A percentile compares a stretch with the other conserved stretches of the same genome.
phyloP scores from a whole-genome alignment of 306 rosid species.

The Begonia peltatifolia region DNA sequence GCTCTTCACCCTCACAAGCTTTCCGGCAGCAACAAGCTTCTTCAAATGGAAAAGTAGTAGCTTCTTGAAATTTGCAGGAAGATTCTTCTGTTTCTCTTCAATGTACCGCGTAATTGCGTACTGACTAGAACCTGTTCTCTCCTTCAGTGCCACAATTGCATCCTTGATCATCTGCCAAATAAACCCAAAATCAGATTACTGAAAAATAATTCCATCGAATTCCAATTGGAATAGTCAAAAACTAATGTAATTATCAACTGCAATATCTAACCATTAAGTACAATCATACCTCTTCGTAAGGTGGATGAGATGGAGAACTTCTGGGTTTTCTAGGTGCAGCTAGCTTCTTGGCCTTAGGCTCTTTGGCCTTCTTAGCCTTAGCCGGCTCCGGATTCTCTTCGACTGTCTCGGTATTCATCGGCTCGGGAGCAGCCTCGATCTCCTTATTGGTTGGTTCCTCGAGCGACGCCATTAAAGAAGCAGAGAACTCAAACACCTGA shows the following conservation, averaged over 20 bases:
- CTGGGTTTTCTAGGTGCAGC: constrained; percentile 34
- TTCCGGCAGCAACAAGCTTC: constrained; percentile 53
- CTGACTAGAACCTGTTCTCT: constrained; percentile 88
- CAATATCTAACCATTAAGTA: too few species aligned
- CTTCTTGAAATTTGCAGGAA: constrained; percentile 55
- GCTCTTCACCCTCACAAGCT: constrained; percentile 54
- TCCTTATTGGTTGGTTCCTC: constrained; percentile 30
- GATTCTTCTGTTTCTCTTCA: constrained; percentile 59
- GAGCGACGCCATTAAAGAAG: constrained; percentile 31
- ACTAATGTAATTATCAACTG: background rate
- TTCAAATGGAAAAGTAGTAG: constrained; percentile 53
- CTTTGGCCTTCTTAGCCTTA: constrained; percentile 35
- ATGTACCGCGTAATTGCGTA: constrained; percentile 64
- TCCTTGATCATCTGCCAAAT: constrained; percentile 56
- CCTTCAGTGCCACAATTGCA: constrained; percentile 56
- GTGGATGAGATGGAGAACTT: constrained; percentile 37
- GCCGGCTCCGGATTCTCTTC: constrained; percentile 25
- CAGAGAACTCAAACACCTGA: background rate
- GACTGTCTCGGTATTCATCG: constrained; percentile 13
- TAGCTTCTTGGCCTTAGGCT: constrained; percentile 34
- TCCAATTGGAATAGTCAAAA: too few species aligned
- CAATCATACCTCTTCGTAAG: constrained; percentile 52
- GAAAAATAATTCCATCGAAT: constrained; percentile 3
- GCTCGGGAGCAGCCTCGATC: constrained; percentile 21
- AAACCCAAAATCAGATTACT: background rate